A percentile compares a stretch with the other conserved stretches of the same genome.
These are phyloP conservation scores for Arxiozyma bovina DNA, from an alignment of 1,139 yeast species.

Conservation along the genomic window DNA sequence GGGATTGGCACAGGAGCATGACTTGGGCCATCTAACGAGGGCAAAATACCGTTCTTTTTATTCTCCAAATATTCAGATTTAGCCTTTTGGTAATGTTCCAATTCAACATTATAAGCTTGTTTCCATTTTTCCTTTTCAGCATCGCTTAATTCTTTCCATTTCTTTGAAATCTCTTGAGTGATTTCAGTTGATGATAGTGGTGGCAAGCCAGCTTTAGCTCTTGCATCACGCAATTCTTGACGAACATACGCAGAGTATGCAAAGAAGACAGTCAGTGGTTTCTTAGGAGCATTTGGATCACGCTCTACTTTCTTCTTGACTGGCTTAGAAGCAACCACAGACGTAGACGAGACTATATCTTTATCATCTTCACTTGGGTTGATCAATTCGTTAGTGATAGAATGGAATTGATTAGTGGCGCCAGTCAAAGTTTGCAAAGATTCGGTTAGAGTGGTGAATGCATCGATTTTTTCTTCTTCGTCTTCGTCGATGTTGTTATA, in stretches of 20 bases:
- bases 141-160: slow-evolving; percentile 64
- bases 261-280: slow-evolving; percentile 69
- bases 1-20: slow-evolving; percentile 36
- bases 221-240: slow-evolving; percentile 55
- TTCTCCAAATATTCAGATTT: slow-evolving; percentile 54
- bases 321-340: slow-evolving; percentile 26
- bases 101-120: slow-evolving; percentile 57
- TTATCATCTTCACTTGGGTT: slow-evolving; percentile 30
- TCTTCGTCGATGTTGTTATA: slow-evolving; percentile 45
- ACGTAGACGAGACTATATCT: slow-evolving; percentile 15
- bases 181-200: slow-evolving; percentile 66
- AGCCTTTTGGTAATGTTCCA: slow-evolving; percentile 52
- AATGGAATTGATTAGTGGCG: slow-evolving; percentile 26
- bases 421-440: slow-evolving; percentile 29
- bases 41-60: slow-evolving; percentile 38
- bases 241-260: slow-evolving; percentile 63
- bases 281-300: slow-evolving; percentile 50
- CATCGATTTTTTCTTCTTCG: slow-evolving; percentile 31
- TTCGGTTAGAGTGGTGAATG: slow-evolving; percentile 31
- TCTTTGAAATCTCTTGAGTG: slow-evolving; percentile 66
- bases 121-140: slow-evolving; percentile 71
- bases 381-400: slow-evolving; percentile 25
- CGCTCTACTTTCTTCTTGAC: slow-evolving; percentile 45
- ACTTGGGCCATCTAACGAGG: slow-evolving; percentile 29
- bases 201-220: slow-evolving; percentile 49